Evolutionary conservation across 257 asterid genomes (phyloP).

Genomic region (Ophiorrhiza pumila): DNA sequence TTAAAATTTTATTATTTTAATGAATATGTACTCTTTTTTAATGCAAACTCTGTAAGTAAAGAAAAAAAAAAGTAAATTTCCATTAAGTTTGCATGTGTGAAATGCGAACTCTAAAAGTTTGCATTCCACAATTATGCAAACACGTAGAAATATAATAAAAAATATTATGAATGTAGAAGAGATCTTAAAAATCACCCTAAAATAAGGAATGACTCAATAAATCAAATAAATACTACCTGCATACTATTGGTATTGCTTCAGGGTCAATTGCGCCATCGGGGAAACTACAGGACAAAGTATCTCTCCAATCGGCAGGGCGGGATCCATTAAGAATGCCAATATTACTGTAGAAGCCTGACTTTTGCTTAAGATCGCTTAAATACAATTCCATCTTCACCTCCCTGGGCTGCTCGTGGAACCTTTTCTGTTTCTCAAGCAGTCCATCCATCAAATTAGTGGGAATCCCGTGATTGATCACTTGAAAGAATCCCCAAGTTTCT

Average conservation of each 20-base stretch:
- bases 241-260: conserved; percentile 39
- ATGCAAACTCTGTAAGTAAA: no score
- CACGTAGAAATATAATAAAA: no score
- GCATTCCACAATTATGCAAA: no score
- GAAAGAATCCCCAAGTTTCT: conserved; percentile 61
- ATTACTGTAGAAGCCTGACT: conserved; percentile 34
- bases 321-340: background rate
- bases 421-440: conserved; percentile 33
- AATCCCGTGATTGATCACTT: conserved; percentile 64
- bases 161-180: no score
- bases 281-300: conserved; percentile 50
- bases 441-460: conserved; percentile 37
- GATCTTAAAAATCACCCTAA: no score
- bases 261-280: conserved; percentile 35
- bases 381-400: conserved; percentile 51
- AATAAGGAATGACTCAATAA: no score
- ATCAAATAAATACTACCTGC: conserved; percentile 49
- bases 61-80: no score
- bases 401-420: conserved; percentile 53
- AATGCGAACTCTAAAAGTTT: no score
- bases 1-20: no score
- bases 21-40: no score
- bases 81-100: no score
- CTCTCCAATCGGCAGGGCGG: conserved; percentile 50
- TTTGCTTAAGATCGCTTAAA: conserved; percentile 37